Base-by-base conservation (phyloP, 1,284 basidiomycete genomes). In the Fomitopsis palustris region DNA sequence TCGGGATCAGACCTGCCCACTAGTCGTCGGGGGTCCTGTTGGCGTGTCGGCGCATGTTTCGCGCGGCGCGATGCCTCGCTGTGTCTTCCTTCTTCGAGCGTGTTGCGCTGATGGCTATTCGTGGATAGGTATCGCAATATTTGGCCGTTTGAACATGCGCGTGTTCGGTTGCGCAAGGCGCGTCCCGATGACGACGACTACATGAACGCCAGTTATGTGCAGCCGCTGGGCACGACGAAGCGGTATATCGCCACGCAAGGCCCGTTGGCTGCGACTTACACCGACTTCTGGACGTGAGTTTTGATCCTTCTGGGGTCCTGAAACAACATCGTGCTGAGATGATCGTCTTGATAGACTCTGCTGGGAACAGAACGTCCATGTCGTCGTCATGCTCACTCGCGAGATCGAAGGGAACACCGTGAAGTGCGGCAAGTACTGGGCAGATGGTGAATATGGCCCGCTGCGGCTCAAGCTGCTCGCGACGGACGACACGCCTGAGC, bases 161-260 rank as follows among this genome's bases (percentile, higher is more conserved):
- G 94, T 25, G 94, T 96, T 3, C 82, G 87, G 43, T 77, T 97
- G 23, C 81, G 82, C 9, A 75, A 76, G 23, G 70, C 63, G 38
- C 67, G 65, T 38, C 64, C 77, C 69, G 82, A 83, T 55, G 90
- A 92, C 58, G 83, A 83, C 53, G 95, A 97, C 70, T 98, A 98
- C 71, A 89, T 97, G 74, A 97, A 98, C 69, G 95, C 95, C 2
- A 95, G 92, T 37, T 92, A 88, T 66, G 87, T 96, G 21, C 93
- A 95, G 72, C 93, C 93, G 2, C 76, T 91, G 53, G 88, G 90
- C 1, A 95, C 93, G 1, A 80, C 75, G 29, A 83, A 86, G 70
- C 83, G 87, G 39, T 98, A 96, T 71, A 98, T 99, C 63, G 96
- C 96, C 1, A 98, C 96, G 1, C 96, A 99, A 73, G 96, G 96